Conservation (phyloP, 257 asterid species). For the Rauvolfia tetraphylla region DNA sequence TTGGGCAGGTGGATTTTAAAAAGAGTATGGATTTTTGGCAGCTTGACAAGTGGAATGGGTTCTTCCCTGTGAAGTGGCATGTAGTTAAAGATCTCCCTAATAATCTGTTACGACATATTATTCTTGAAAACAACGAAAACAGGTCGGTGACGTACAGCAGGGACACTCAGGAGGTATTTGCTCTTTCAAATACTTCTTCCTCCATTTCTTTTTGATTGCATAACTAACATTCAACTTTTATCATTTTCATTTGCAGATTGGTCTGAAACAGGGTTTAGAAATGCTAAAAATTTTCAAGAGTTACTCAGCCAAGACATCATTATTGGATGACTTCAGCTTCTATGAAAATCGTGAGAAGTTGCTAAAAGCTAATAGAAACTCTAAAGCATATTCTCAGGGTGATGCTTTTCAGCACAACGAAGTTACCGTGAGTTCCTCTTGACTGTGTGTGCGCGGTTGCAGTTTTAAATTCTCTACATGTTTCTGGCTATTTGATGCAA, state of each 20-base stretch:
- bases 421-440: conserved; percentile 8
- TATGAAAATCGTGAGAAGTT: conserved; percentile 66
- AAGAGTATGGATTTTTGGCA: conserved; percentile 88
- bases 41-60: conserved; percentile 82
- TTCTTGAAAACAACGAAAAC: conserved; percentile 71
- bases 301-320: conserved; percentile 48
- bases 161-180: conserved; percentile 80
- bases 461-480: conserved; percentile 9
- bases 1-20: conserved; percentile 69
- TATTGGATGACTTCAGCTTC: conserved; percentile 65
- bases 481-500: not conserved
- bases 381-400: not conserved
- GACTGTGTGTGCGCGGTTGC: conserved; percentile 29
- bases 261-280: conserved; percentile 64
- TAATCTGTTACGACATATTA: conserved; percentile 50
- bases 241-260: conserved; percentile 39
- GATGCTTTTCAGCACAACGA: conserved; percentile 19
- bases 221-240: not conserved
- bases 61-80: conserved; percentile 88
- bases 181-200: not conserved
- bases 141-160: conserved; percentile 65
- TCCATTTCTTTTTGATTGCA: not conserved
- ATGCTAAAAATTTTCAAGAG: conserved; percentile 71
- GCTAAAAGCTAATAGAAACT: conserved; percentile 8
- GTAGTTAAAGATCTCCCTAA: conserved; percentile 80